Conservation (phyloP, 371 early-diverging fungal genomes). For the Mortierella sp. region DNA sequence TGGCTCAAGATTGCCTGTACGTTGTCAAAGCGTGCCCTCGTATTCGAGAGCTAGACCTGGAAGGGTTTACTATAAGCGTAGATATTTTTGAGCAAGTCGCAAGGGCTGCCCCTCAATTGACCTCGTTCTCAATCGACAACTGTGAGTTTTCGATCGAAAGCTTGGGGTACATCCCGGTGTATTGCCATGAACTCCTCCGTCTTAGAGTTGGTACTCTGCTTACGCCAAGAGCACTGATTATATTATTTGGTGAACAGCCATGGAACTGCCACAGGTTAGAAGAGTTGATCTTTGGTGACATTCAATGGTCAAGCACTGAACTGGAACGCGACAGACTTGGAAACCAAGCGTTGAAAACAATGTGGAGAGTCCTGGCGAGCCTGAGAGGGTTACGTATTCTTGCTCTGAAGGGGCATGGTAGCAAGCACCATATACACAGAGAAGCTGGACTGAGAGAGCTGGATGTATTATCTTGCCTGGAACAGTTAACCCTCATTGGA, state of each 20-base stretch:
- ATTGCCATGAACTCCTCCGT: slow-evolving; percentile 1
- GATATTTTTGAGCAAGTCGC: not conserved
- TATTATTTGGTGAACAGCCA: not conserved
- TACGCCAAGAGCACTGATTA: not conserved
- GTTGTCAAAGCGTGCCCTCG: slow-evolving; percentile 1
- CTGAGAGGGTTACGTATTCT: slow-evolving; percentile 11
- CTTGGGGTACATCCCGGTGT: not conserved
- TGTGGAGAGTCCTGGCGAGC: not conserved
- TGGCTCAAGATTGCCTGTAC: not conserved
- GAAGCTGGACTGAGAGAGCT: not conserved
- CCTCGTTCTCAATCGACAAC: not conserved
- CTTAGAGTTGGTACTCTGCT: not conserved
- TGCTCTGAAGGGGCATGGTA: not conserved
- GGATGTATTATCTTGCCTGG: not conserved
- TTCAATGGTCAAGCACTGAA: not conserved
- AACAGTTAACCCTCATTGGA: slow-evolving; percentile 4
- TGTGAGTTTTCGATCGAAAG: not conserved
- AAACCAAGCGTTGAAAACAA: not conserved
- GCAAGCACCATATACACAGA: not conserved
- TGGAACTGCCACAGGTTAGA: slow-evolving; percentile 6
- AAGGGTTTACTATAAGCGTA: not conserved
- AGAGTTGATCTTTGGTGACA: not conserved
- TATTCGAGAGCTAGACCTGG: slow-evolving; percentile 6
- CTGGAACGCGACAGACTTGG: not conserved
- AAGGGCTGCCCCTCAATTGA: not conserved